phyloP scores from a whole-genome alignment of 805 yeast genomes.

The Saturnispora quitensis region DNA sequence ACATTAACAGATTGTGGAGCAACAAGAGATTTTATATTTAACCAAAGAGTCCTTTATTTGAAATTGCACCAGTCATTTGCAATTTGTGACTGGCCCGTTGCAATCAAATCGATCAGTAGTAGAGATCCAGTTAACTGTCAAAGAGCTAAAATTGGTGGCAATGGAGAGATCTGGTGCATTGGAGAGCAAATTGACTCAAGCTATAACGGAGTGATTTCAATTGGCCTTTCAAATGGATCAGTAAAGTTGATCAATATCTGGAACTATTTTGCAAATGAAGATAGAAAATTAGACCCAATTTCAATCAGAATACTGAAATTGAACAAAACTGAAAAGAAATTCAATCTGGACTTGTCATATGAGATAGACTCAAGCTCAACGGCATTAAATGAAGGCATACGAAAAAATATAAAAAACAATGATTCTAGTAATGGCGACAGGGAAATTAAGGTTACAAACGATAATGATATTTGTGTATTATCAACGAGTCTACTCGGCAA shows the following conservation, averaged over 20 bases:
- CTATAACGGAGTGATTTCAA: constrained; percentile 5
- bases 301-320: constrained; percentile 19
- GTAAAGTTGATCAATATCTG: constrained; percentile 13
- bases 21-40: constrained; percentile 14
- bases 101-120: constrained; percentile 1
- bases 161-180: constrained; percentile 11
- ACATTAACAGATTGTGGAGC: constrained; percentile 9
- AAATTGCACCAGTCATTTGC: constrained; percentile 1
- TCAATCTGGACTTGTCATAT: constrained; percentile 19
- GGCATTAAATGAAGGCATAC: constrained; percentile 5
- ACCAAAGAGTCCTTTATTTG: neutral
- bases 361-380: constrained; percentile 8
- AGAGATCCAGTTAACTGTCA: constrained; percentile 5
- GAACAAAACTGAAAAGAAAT: constrained; percentile 13
- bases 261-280: constrained; percentile 6
- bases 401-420: constrained; percentile 3
- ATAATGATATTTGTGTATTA: constrained; percentile 11
- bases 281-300: constrained; percentile 10
- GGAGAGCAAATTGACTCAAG: constrained; percentile 2
- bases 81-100: constrained; percentile 9
- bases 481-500: constrained; percentile 9
- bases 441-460: constrained; percentile 9
- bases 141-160: constrained; percentile 8
- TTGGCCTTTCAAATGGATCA: constrained; percentile 16
- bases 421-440: neutral